Evolutionary conservation across 2,329 filamentous ascomycete genomes (phyloP).

Genomic region (Fusarium clavum): DNA sequence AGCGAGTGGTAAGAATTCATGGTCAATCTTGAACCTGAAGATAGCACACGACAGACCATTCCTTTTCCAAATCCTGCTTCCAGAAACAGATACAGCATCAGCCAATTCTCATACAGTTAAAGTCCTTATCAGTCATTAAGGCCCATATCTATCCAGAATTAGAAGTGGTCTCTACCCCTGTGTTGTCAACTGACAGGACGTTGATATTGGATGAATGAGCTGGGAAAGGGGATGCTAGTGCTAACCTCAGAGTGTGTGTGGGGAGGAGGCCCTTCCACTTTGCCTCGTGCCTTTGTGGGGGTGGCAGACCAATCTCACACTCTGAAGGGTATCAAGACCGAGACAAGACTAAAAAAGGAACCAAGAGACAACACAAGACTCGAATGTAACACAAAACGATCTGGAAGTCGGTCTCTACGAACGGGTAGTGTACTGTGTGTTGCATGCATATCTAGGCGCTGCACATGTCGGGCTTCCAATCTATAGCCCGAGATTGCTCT

Average conservation of each 20-base stretch:
- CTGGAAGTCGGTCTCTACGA: neutral
- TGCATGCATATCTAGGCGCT: neutral
- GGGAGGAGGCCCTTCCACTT: conserved; percentile 19
- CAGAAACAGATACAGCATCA: neutral
- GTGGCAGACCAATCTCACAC: conserved; percentile 34
- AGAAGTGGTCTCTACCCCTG: neutral
- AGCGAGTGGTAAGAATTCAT: neutral
- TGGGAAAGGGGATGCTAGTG: conserved; percentile 28
- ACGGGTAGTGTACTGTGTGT: neutral
- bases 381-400: conserved; percentile 7
- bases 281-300: conserved; percentile 29
- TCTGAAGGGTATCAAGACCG: conserved; percentile 39
- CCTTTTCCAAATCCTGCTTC: neutral
- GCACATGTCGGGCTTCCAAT: conserved; percentile 3
- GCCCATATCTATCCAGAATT: neutral
- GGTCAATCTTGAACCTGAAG: neutral
- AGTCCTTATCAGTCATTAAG: neutral
- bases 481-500: conserved; percentile 19
- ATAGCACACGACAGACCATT: neutral
- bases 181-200: neutral
- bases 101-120: neutral
- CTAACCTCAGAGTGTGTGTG: conserved; percentile 14
- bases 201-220: conserved; percentile 2
- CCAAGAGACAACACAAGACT: conserved; percentile 4
- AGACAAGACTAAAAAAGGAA: conserved; percentile 34